Percentiles rank a stretch among this genome's conserved stretches.
Conservation (phyloP, 2,329 filamentous ascomycete species). For the Aspergillus ibericus region DNA sequence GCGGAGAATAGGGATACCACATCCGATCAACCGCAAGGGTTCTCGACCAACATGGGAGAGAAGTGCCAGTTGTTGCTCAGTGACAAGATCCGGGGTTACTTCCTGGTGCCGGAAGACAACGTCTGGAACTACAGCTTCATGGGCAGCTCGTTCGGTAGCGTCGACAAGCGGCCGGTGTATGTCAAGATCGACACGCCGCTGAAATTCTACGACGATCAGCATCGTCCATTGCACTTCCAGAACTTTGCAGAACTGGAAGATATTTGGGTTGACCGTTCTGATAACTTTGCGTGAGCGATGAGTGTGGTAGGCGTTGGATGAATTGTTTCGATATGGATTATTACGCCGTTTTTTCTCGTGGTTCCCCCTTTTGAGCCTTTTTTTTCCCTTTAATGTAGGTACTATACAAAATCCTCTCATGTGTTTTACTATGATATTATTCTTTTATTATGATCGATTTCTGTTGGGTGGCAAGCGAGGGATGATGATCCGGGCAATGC, state of each 20-base stretch:
- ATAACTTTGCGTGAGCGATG: slow-evolving; percentile 78
- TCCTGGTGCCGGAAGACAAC: slow-evolving; percentile 86
- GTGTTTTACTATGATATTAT: not conserved
- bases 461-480: slow-evolving; percentile 2
- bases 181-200: slow-evolving; percentile 92
- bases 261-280: slow-evolving; percentile 87
- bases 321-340: slow-evolving; percentile 15
- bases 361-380: slow-evolving; percentile 3
- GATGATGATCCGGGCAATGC: not conserved
- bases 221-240: slow-evolving; percentile 92
- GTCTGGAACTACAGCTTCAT: slow-evolving; percentile 99
- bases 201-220: slow-evolving; percentile 87
- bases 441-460: slow-evolving; percentile 4
- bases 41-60: slow-evolving; percentile 86
- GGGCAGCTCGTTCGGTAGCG: slow-evolving; percentile 79
- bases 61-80: slow-evolving; percentile 93
- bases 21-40: slow-evolving; percentile 91
- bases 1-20: slow-evolving; percentile 90
- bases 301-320: slow-evolving; percentile 23
- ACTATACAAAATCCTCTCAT: not conserved
- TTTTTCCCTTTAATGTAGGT: not conserved
- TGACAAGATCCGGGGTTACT: slow-evolving; percentile 92
- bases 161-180: slow-evolving; percentile 87
- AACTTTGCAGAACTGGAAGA: slow-evolving; percentile 98
- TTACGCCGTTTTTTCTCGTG: slow-evolving; percentile 2